These are phyloP conservation scores for Phyllachora maydis DNA, from an alignment of 2,329 filamentous ascomycete genomes.

Conservation along the genomic window DNA sequence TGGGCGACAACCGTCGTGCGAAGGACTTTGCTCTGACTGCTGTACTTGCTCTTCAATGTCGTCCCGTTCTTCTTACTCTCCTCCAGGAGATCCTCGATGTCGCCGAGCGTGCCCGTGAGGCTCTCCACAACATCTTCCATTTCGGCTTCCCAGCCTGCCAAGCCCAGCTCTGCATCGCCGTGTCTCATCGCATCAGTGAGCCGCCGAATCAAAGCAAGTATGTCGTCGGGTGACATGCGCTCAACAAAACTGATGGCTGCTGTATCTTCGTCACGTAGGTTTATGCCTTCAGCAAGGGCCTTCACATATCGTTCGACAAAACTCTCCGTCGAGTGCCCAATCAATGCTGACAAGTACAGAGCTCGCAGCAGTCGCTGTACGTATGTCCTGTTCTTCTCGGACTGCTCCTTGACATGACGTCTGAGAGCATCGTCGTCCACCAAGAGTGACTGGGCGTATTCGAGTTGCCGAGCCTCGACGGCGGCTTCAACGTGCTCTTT, in stretches of 20 bases:
- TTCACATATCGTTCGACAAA: constrained; percentile 39
- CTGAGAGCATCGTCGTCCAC: constrained; percentile 36
- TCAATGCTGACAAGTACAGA: constrained; percentile 22
- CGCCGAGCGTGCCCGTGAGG: constrained; percentile 19
- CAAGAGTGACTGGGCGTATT: constrained; percentile 29
- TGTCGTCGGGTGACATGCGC: constrained; percentile 33
- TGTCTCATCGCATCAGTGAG: constrained; percentile 15
- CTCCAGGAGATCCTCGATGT: constrained; percentile 23
- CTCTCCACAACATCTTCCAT: constrained; percentile 10
- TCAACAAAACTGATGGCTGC: constrained; percentile 37
- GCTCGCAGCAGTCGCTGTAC: constrained; percentile 22
- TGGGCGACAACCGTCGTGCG: constrained; percentile 65
- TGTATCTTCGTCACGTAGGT: too few species aligned
- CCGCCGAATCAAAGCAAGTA: constrained; percentile 18
- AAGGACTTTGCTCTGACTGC: constrained; percentile 46
- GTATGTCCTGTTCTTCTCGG: constrained; percentile 8
- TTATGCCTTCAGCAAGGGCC: constrained; percentile 33
- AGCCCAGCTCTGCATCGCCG: constrained; percentile 16
- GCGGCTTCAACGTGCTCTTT: constrained; percentile 26
- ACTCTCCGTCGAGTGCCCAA: constrained; percentile 13
- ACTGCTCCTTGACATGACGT: constrained; percentile 13
- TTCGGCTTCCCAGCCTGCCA: constrained; percentile 13
- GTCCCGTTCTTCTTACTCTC: constrained; percentile 21
- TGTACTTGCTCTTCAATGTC: constrained; percentile 53
- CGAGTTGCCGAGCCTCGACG: constrained; percentile 19